These are phyloP conservation scores for Bretschneidera sinensis DNA, from an alignment of 345 rosid genomes.

Conservation along the genomic window DNA sequence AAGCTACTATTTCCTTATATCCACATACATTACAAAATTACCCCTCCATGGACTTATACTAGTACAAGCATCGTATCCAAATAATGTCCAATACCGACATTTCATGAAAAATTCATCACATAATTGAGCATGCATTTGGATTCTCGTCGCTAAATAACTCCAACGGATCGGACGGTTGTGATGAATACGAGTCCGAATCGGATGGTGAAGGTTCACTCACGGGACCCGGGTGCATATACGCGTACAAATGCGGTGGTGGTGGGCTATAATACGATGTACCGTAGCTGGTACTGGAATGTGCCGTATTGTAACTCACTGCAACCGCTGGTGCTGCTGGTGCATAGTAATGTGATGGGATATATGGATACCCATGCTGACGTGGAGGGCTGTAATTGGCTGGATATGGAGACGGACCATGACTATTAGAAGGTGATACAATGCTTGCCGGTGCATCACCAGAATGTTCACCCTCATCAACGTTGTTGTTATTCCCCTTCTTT, in stretches of 20 bases:
- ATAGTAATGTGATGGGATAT: conserved; percentile 33
- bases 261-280: conserved; percentile 30
- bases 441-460: conserved; percentile 19
- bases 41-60: conserved; percentile 15
- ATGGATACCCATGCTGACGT: conserved; percentile 28
- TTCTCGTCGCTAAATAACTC: conserved; percentile 87
- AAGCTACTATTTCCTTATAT: conserved; percentile 10
- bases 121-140: conserved; percentile 74
- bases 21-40: conserved; percentile 26
- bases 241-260: conserved; percentile 33
- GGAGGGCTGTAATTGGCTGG: conserved; percentile 37
- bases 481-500: conserved; percentile 44
- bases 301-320: conserved; percentile 49
- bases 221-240: conserved; percentile 31
- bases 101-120: conserved; percentile 32
- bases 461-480: conserved; percentile 19
- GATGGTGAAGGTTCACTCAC: conserved; percentile 21
- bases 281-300: conserved; percentile 34
- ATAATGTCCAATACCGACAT: neutral
- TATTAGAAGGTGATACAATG: conserved; percentile 24
- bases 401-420: conserved; percentile 19
- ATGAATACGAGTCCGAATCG: conserved; percentile 27
- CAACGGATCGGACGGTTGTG: conserved; percentile 49
- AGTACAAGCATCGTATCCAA: conserved; percentile 10
- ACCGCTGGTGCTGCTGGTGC: conserved; percentile 37